Base-by-base conservation (phyloP, 305 asterid species). In the Fraxinus floribunda region DNA sequence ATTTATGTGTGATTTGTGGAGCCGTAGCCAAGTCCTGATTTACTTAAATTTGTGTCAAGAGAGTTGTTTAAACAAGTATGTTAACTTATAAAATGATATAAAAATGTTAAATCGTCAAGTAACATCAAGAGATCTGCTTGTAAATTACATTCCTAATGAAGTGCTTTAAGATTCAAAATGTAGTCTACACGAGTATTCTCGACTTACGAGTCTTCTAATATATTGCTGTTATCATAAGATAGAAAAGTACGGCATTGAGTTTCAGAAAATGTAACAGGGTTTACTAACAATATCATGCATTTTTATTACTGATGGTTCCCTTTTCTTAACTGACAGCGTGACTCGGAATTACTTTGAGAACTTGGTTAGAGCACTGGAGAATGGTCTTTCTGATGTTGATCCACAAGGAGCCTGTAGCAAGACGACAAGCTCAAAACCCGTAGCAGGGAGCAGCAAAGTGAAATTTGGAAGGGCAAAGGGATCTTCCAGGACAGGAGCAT, bases 371-470 rank as follows among this genome's bases (percentile, higher is more conserved):
- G 91, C 90, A 73, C 83, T 90, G 75, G 93, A 92, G 90, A 88
- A 88, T 79, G 86, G 88, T 35, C 94, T 90, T 49, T 83, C 82
- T 35, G 95, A 92, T 82, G 93, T 90, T 82, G 83, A 83, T 86
- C 86, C 98, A n/a, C 94, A 90, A 83, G 91, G 90, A 62, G 84
- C 87, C 55, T 74, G 88, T 73, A 89, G 88, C 84, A 86, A 85
- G 86, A 84, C 90, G 18, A 70, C 41, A 13, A 87, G 86, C 89
- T 86, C 93, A 75, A 91, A 85, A 86, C 82, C 60, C 39, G 82
- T 5, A 41, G 91, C 94, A 29, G 95, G 92, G 74, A 89, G 89
- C 78, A 94, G 98, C 94, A 92, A 94, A 88, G 88, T 78, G n/a
- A 93, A 89, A 87, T 84, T 83, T 26, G 92, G 92, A 57, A 89